These are phyloP conservation scores for Fusarium praegraminearum DNA, from an alignment of 2,329 filamentous ascomycete genomes.

Conservation along the genomic window DNA sequence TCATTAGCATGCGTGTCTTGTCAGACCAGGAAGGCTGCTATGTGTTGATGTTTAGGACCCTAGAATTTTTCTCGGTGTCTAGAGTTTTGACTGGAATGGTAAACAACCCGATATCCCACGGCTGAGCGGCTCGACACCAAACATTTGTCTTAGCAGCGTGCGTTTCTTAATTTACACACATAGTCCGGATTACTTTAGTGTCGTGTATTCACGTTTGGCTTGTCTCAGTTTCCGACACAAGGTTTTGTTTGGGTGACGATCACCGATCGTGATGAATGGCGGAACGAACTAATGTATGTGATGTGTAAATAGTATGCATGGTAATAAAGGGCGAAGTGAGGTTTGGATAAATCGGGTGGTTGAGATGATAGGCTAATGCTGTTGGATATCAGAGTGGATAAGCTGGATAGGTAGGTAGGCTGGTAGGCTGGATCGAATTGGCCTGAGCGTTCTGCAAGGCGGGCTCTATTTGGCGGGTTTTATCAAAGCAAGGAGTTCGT, in stretches of 20 bases:
- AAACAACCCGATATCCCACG: constrained; percentile 32
- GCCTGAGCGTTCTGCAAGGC: constrained; percentile 44
- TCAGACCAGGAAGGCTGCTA: neutral
- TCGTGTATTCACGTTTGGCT: constrained; percentile 11
- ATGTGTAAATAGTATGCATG: neutral
- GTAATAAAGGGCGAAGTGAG: constrained; percentile 10
- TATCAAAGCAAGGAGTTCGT: constrained; percentile 38
- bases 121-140: constrained; percentile 23
- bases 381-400: constrained; percentile 27
- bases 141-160: constrained; percentile 30
- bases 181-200: constrained; percentile 16
- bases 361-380: constrained; percentile 7
- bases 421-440: neutral
- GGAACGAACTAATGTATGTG: neutral
- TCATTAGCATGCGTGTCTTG: constrained; percentile 28
- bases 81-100: constrained; percentile 37
- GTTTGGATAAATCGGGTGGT: constrained; percentile 5
- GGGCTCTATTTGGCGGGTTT: constrained; percentile 27
- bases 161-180: constrained; percentile 39
- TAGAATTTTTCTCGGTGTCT: constrained; percentile 1
- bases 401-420: neutral
- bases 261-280: constrained; percentile 14
- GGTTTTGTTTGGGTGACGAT: constrained; percentile 24
- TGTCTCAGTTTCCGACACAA: constrained; percentile 37
- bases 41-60: constrained; percentile 10